Conservation (phyloP, 305 asterid species). For the Caryopteris hybrid region DNA sequence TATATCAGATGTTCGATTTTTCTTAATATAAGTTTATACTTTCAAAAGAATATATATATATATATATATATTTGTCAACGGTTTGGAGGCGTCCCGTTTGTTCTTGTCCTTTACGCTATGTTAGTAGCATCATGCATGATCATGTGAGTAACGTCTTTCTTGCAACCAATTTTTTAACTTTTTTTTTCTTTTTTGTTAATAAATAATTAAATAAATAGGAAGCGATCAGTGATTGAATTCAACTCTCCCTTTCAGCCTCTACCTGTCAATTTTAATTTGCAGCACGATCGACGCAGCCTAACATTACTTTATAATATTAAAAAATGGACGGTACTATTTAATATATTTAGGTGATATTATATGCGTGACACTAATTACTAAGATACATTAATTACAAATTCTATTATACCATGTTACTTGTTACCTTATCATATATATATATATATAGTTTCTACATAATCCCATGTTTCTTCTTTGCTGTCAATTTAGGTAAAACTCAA, state of each 20-base stretch:
- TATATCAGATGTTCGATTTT: too few species aligned
- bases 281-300: constrained; percentile 30
- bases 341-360: background rate
- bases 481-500: too few species aligned
- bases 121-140: constrained; percentile 36
- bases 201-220: constrained; percentile 1
- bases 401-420: constrained; percentile 14
- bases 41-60: too few species aligned
- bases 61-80: constrained; percentile 70
- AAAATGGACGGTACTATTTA: background rate
- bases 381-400: constrained; percentile 12
- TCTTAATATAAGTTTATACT: too few species aligned
- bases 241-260: constrained; percentile 22
- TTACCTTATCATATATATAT: background rate
- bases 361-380: constrained; percentile 18
- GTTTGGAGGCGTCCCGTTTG: constrained; percentile 19
- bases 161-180: constrained; percentile 23
- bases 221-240: constrained; percentile 13
- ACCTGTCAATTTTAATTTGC: constrained; percentile 8
- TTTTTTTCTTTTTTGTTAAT: background rate
- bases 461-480: too few species aligned
- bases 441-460: too few species aligned
- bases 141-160: constrained; percentile 48
- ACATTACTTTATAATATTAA: background rate
- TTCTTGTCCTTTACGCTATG: constrained; percentile 36